Percentiles rank a stretch among this genome's conserved stretches.
Evolutionary conservation across 2,329 filamentous ascomycete species (phyloP).

Genomic region (Cercospora canescens): DNA sequence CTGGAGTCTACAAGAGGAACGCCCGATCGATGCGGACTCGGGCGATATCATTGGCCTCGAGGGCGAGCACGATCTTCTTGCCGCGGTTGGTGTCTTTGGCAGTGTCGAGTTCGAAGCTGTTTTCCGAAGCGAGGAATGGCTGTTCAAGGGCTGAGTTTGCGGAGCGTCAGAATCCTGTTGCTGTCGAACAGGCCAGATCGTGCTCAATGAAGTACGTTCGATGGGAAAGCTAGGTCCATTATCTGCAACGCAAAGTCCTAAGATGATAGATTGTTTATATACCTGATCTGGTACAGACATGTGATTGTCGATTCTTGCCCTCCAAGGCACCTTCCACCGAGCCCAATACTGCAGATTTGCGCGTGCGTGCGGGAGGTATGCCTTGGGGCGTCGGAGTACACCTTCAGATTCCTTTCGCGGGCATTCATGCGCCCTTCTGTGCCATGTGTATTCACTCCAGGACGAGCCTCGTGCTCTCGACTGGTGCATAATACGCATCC

Average conservation of each 20-base stretch:
- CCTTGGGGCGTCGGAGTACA: not conserved
- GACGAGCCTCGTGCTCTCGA: not conserved
- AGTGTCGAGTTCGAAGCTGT: slow-evolving; percentile 66
- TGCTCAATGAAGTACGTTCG: not conserved
- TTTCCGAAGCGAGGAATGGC: slow-evolving; percentile 35
- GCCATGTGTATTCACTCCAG: not conserved
- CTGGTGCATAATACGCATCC: not conserved
- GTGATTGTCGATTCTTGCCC: not conserved
- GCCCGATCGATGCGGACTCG: slow-evolving; percentile 62
- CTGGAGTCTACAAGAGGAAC: slow-evolving; percentile 76
- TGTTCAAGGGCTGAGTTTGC: slow-evolving; percentile 25
- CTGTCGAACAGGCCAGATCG: not conserved
- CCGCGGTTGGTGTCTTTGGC: slow-evolving; percentile 70
- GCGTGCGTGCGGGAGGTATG: not conserved
- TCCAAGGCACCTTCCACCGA: not conserved
- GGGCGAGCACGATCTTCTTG: slow-evolving; percentile 64
- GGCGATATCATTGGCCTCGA: slow-evolving; percentile 65
- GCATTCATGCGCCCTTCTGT: not conserved
- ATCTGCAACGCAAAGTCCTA: not conserved
- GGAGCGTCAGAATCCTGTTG: not conserved
- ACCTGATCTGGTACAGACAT: not conserved
- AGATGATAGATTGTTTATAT: not conserved
- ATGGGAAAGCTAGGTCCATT: not conserved
- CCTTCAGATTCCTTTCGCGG: too few relatives aligned
- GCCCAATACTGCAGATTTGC: not conserved